Evolutionary conservation across 768 basidiomycete genomes (phyloP).

Genomic region (Collybia nuda): DNA sequence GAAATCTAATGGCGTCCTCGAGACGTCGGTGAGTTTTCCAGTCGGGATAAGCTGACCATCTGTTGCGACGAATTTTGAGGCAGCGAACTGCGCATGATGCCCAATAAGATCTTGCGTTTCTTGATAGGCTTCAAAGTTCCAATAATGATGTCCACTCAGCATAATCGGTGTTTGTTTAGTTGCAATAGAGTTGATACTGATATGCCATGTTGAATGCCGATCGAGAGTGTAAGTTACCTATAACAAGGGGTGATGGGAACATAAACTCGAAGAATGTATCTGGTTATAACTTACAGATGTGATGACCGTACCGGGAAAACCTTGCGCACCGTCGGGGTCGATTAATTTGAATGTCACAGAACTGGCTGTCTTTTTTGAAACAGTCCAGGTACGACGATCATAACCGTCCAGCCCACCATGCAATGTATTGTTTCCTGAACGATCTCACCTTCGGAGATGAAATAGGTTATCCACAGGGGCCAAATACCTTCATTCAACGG

Average conservation of each 20-base stretch:
- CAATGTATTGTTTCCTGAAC: conserved; percentile 39
- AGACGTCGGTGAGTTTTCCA: conserved; percentile 33
- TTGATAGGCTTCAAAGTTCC: conserved; percentile 45
- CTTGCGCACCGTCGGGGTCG: conserved; percentile 42
- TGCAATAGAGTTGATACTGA: conserved; percentile 35
- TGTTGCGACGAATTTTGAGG: conserved; percentile 38
- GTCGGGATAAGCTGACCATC: conserved; percentile 40
- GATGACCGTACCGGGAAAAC: conserved; percentile 45
- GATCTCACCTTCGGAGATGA: not conserved
- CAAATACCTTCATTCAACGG: conserved; percentile 37
- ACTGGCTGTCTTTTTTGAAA: conserved; percentile 26
- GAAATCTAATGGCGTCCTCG: conserved; percentile 42
- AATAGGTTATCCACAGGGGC: not conserved
- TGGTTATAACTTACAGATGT: conserved; percentile 24
- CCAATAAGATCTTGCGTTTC: conserved; percentile 36
- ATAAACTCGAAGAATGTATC: not conserved
- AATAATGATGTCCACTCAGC: conserved; percentile 42
- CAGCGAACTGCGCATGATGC: conserved; percentile 33
- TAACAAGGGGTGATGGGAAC: not conserved
- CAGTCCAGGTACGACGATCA: conserved; percentile 41
- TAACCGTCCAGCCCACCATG: conserved; percentile 48
- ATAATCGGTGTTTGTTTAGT: conserved; percentile 41
- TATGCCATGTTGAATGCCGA: conserved; percentile 33
- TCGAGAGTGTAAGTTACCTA: conserved; percentile 36
- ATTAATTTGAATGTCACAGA: conserved; percentile 41